Evolutionary conservation across 495 filamentous ascomycete species (phyloP), one percentile per base, ranked within the genome.

Genomic region (Annulohypoxylon stygium): DNA sequence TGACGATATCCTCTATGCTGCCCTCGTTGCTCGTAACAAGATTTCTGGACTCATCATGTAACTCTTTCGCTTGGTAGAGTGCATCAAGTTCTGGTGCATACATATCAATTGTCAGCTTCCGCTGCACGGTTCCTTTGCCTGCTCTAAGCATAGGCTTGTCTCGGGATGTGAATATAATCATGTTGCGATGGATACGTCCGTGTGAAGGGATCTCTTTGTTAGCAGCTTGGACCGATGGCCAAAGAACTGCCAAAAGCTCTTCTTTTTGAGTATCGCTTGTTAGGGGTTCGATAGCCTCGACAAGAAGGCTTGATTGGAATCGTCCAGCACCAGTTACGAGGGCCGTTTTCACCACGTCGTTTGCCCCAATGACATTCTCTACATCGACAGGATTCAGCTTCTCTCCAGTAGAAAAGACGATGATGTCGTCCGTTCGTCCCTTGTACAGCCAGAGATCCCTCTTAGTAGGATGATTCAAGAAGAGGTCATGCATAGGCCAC

Each of bases 341-440:
- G 3, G 8, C 43, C 2, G n/a, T n/a, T 7, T 16, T 47, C 16
- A 47, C 43, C 0, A 9, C 0, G 5, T n/a, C 5, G 12, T 47
- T 20, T 3, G 4, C 4, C 9, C 4, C 43, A 47, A 47, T 20
- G 4, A 20, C 18, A 20, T 16, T 47, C 43, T 47, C 43, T 6
- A 20, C 18, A 5, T 47, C 43, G 43, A 47, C 16, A 20, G 43
- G 43, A 20, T 47, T 47, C 3, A 47, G n/a, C 43, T 47, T 47
- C n/a, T 47, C 43, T n/a, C 43, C 43, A 12, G n/a, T 47, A 20
- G 43, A 47, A 47, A 47, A 47, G 43, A 47, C 43, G 43, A 47
- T 47, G 4, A 9, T 47, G 18, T 47, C 43, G 18, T 47, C 43
- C 43, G n/a, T n/a, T 16, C 43, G 43, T 6, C 43, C 43, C 16